Conservation (phyloP, 2,329 filamentous ascomycete genomes). For the Pyrenophora tritici-repentis region DNA sequence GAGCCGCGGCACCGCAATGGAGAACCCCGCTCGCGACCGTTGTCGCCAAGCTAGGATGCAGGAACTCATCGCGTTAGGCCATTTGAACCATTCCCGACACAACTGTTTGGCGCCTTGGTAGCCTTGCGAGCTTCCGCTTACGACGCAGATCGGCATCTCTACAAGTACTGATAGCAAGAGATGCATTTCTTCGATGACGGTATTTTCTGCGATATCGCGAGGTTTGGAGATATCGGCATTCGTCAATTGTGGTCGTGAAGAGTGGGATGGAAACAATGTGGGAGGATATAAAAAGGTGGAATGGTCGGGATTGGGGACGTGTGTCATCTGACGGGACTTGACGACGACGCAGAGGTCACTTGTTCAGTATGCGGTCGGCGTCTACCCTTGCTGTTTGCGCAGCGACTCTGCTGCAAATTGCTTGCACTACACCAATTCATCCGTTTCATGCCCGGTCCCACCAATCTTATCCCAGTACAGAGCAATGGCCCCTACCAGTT, state of each 20-base stretch:
- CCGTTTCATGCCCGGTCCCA: constrained; percentile 8
- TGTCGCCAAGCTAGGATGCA: constrained; percentile 17
- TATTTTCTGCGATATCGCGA: constrained; percentile 6
- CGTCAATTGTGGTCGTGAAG: constrained; percentile 1
- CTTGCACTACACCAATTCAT: constrained; percentile 19
- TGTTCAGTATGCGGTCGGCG: constrained; percentile 17
- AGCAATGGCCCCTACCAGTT: constrained; percentile 45
- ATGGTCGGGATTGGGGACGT: background rate
- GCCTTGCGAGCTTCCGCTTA: constrained; percentile 26
- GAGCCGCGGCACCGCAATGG: background rate
- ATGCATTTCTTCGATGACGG: constrained; percentile 13
- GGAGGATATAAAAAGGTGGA: background rate
- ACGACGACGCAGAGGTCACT: background rate
- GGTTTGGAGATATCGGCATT: constrained; percentile 18
- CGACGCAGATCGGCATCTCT: constrained; percentile 15
- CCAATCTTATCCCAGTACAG: constrained; percentile 17
- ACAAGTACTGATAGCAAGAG: constrained; percentile 6
- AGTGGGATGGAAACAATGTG: constrained; percentile 12
- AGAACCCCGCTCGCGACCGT: constrained; percentile 11
- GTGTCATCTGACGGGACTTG: background rate
- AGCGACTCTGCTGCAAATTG: constrained; percentile 6
- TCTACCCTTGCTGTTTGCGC: constrained; percentile 10
- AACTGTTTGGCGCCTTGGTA: constrained; percentile 19
- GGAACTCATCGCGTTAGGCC: constrained; percentile 3
- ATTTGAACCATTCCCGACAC: constrained; percentile 3